Conservation (phyloP, 768 basidiomycete species). For the Trametes sanguinea region DNA sequence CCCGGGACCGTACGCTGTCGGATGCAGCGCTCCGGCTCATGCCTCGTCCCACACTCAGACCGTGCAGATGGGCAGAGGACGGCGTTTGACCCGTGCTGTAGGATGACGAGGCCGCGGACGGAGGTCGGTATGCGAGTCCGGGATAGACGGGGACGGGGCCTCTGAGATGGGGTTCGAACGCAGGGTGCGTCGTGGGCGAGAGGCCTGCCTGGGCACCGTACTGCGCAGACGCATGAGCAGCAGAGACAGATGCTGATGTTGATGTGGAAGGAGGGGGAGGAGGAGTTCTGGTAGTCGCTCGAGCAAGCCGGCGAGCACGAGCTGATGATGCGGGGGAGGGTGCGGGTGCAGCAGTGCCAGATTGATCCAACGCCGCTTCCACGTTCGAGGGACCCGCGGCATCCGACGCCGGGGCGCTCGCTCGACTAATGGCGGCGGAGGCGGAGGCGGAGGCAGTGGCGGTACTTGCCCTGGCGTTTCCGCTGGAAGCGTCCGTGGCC, state of each 20-base stretch:
- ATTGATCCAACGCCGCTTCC: constrained; percentile 1
- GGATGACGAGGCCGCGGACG: constrained; percentile 16
- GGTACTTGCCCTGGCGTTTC: background rate
- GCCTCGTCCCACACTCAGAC: background rate
- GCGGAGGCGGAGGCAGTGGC: background rate
- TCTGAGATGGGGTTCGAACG: constrained; percentile 20
- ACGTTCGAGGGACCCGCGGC: constrained; percentile 13
- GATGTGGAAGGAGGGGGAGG: background rate
- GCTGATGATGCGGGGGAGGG: background rate
- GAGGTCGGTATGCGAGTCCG: constrained; percentile 18
- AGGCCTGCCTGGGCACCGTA: constrained; percentile 1
- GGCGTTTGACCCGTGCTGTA: background rate
- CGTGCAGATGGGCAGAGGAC: background rate
- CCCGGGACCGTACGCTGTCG: constrained; percentile 16
- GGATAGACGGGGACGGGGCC: constrained; percentile 22
- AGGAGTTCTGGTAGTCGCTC: background rate
- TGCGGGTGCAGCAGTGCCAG: background rate
- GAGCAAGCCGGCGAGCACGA: background rate
- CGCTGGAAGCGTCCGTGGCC: constrained; percentile 1
- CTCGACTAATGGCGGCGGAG: background rate
- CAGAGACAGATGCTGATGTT: background rate
- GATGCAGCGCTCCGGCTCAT: constrained; percentile 18
- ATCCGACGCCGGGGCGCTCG: constrained; percentile 15
- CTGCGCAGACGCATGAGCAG: background rate
- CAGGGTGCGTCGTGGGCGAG: background rate